These are phyloP conservation scores for Arthrobotrys megalospora DNA, from an alignment of 2,329 filamentous ascomycete genomes.

Conservation along the genomic window DNA sequence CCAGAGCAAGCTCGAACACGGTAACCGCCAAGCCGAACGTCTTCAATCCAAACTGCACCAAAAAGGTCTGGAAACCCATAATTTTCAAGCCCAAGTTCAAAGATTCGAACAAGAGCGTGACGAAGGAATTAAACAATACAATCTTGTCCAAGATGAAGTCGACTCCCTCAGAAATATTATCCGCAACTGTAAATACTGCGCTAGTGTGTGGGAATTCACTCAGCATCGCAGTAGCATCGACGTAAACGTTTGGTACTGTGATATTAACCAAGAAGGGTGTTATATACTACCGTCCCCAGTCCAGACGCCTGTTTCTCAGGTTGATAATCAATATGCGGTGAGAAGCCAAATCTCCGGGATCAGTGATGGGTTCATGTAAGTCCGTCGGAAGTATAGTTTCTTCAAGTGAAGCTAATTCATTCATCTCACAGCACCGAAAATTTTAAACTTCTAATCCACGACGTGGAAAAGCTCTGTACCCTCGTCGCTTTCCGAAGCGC, in stretches of 20 bases:
- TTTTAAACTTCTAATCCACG: constrained; percentile 2
- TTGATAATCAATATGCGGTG: not conserved
- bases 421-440: not conserved
- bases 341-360: not conserved
- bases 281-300: not conserved
- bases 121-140: not conserved
- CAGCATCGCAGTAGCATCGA: constrained; percentile 10
- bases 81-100: not conserved
- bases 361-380: not conserved
- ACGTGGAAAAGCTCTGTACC: constrained; percentile 27
- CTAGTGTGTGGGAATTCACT: constrained; percentile 14
- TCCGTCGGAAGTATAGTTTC: not conserved
- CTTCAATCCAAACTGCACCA: not conserved
- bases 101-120: not conserved
- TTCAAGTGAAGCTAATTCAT: not conserved
- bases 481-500: not conserved
- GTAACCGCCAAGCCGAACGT: not conserved
- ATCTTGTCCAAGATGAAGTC: not conserved
- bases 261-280: not conserved
- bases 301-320: not conserved
- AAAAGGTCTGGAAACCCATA: not conserved
- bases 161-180: not conserved
- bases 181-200: constrained; percentile 11
- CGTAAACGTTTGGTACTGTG: constrained; percentile 11
- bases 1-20: constrained; percentile 8